Evolutionary conservation across 768 basidiomycete genomes (phyloP).

Genomic region (Suillus spraguei): DNA sequence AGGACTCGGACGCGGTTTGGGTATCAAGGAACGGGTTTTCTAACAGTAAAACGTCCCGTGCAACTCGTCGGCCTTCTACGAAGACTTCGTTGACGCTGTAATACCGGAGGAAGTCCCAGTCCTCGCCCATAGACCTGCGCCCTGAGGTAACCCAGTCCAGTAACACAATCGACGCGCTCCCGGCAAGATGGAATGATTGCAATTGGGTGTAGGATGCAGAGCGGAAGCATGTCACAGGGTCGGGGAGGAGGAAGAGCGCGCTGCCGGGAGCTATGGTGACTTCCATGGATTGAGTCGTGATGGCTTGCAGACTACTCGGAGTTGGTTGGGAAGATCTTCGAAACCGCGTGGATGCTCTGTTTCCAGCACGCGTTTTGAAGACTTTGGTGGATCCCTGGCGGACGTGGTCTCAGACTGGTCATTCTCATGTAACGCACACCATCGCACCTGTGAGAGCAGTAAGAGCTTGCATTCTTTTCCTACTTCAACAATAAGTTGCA

Average conservation of each 20-base stretch:
- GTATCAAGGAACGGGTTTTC: conserved; percentile 43
- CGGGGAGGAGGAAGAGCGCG: conserved; percentile 81
- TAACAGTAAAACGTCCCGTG: conserved; percentile 78
- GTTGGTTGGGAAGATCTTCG: conserved; percentile 14
- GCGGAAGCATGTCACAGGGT: conserved; percentile 92
- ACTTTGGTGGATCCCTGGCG: conserved; percentile 90
- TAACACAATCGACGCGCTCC: conserved; percentile 64
- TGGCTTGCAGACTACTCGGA: conserved; percentile 10
- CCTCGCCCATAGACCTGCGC: conserved; percentile 78
- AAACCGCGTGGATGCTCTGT: conserved; percentile 50
- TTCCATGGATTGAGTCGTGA: conserved; percentile 66
- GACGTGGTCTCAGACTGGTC: conserved; percentile 5
- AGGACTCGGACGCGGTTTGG: background rate
- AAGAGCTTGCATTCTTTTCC: conserved; percentile 60
- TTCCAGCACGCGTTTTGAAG: conserved; percentile 77
- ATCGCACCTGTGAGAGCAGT: conserved; percentile 80
- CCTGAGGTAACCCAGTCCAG: conserved; percentile 95
- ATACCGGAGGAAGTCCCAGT: conserved; percentile 88
- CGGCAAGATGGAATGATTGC: conserved; percentile 74
- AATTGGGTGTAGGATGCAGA: conserved; percentile 80
- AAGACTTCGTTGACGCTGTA: conserved; percentile 85
- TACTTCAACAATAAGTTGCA: conserved; percentile 65
- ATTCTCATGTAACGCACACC: conserved; percentile 9
- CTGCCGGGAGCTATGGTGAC: conserved; percentile 54
- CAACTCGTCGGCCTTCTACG: conserved; percentile 63